Conservation (phyloP, 768 basidiomycete genomes). For the Naganishia onofrii region DNA sequence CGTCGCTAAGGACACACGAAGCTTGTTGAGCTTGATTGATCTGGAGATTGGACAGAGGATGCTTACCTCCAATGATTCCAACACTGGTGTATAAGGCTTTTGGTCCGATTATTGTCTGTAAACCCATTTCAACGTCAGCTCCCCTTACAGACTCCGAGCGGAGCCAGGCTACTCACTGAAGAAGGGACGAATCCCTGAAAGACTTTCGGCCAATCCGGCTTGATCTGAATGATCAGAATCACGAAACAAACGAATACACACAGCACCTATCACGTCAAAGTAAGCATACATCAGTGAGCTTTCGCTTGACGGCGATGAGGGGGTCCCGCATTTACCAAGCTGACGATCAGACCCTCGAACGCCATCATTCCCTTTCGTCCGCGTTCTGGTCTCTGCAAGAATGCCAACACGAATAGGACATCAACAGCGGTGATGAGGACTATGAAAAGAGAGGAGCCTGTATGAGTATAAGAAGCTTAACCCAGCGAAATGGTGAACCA, state of each 20-base stretch:
- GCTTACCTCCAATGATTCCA: constrained; percentile 48
- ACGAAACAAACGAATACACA: constrained; percentile 75
- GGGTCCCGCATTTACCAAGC: constrained; percentile 36
- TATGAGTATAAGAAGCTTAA: not conserved
- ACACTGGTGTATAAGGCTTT: constrained; percentile 52
- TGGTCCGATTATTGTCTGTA: constrained; percentile 44
- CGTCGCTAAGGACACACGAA: constrained; percentile 61
- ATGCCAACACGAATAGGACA: constrained; percentile 50
- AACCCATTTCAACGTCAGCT: not conserved
- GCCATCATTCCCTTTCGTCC: constrained; percentile 49
- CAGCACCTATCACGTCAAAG: constrained; percentile 50
- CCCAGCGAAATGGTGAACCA: not conserved
- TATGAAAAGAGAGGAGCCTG: not conserved
- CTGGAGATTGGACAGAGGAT: not conserved
- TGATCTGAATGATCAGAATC: constrained; percentile 68
- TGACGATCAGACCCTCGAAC: constrained; percentile 52
- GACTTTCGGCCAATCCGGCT: constrained; percentile 68
- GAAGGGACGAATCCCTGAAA: constrained; percentile 77
- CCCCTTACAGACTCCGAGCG: too few relatives aligned
- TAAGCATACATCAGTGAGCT: not conserved
- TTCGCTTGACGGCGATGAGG: not conserved
- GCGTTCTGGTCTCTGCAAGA: constrained; percentile 47
- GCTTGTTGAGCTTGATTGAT: not conserved
- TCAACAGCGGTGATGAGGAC: constrained; percentile 52
- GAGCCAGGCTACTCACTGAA: constrained; percentile 49